Conservation (phyloP, 176 grass and related monocot species). For the Saccharum spontaneum region DNA sequence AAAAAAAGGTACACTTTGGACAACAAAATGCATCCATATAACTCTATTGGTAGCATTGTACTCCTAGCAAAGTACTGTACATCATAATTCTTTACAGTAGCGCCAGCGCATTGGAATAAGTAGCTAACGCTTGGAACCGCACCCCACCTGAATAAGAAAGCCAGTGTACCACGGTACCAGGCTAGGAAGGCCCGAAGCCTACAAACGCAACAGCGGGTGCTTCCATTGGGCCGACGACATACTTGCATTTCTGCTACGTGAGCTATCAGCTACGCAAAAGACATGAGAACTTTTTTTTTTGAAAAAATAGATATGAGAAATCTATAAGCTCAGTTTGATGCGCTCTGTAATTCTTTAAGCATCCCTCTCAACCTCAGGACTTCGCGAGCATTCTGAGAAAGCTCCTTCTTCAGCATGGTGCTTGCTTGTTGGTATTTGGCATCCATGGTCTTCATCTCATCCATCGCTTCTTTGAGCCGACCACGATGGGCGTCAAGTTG, state of each 20-base stretch:
- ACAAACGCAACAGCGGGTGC: neutral
- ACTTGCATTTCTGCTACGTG: neutral
- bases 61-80: neutral
- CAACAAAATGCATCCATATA: neutral
- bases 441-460: slow-evolving; percentile 63
- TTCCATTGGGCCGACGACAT: neutral
- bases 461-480: slow-evolving; percentile 41
- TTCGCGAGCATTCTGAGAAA: slow-evolving; percentile 47
- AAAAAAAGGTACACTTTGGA: neutral
- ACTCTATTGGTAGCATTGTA: neutral
- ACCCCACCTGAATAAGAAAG: neutral
- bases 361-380: slow-evolving; percentile 70
- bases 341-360: slow-evolving; percentile 33
- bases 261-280: neutral
- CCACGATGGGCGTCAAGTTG: slow-evolving; percentile 58
- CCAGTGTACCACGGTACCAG: neutral
- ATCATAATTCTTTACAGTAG: neutral
- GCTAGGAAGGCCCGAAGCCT: neutral
- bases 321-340: slow-evolving; percentile 6
- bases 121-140: neutral
- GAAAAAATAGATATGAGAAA: neutral
- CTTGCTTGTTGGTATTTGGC: slow-evolving; percentile 62
- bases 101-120: neutral
- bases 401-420: slow-evolving; percentile 64
- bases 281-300: neutral